phyloP scores from a whole-genome alignment of 2,329 filamentous ascomycete genomes.

The Sphaerulina vaccinii region DNA sequence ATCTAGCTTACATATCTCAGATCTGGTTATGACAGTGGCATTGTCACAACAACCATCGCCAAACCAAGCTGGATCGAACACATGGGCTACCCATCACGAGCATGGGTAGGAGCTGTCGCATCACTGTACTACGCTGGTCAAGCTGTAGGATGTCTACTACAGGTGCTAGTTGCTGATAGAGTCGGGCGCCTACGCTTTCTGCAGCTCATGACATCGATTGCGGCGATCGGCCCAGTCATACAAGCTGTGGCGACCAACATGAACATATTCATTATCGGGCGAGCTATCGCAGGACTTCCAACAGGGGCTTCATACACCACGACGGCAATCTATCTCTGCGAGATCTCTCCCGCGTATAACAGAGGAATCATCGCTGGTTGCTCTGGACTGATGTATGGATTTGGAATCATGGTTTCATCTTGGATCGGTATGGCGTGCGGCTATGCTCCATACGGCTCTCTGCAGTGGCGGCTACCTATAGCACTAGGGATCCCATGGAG shows the following conservation, averaged over 20 bases:
- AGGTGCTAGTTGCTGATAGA: constrained; percentile 53
- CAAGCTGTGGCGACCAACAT: constrained; percentile 53
- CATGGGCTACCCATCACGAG: constrained; percentile 55
- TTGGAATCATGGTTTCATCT: constrained; percentile 56
- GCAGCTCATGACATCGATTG: constrained; percentile 50
- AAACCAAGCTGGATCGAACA: constrained; percentile 59
- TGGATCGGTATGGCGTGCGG: constrained; percentile 42
- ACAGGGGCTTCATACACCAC: constrained; percentile 38
- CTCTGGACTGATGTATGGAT: constrained; percentile 51
- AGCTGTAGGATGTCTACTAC: constrained; percentile 49
- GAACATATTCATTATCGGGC: constrained; percentile 25
- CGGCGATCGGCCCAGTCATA: constrained; percentile 53
- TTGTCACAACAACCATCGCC: constrained; percentile 60
- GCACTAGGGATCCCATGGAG: constrained; percentile 46
- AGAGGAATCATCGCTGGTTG: constrained; percentile 52
- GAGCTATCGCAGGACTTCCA: constrained; percentile 25
- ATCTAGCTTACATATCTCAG: not conserved
- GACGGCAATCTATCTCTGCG: constrained; percentile 55
- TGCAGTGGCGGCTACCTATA: constrained; percentile 26
- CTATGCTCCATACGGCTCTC: constrained; percentile 39
- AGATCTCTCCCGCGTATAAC: constrained; percentile 45
- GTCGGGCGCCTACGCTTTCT: constrained; percentile 35
- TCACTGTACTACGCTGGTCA: constrained; percentile 58
- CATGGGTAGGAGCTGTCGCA: constrained; percentile 55
- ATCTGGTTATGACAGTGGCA: constrained; percentile 59